These are phyloP conservation scores for Thozetella sp. DNA, from an alignment of 495 filamentous ascomycete species.

Conservation along the genomic window DNA sequence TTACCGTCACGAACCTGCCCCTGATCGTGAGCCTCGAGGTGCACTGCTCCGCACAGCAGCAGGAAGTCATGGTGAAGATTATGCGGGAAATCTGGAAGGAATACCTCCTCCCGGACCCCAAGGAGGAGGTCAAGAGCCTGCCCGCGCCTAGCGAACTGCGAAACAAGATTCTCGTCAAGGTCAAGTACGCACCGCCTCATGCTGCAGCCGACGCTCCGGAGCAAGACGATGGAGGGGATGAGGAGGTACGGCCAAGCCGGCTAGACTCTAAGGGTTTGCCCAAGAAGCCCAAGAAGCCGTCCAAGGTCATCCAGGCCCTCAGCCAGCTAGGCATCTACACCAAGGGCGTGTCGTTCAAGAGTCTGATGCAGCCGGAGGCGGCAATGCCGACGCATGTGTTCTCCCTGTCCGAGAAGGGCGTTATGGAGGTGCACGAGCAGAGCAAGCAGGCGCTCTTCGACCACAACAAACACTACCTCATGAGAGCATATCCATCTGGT, in stretches of 20 bases:
- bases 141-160: conserved; percentile 68
- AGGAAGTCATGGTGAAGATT: conserved; percentile 86
- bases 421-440: conserved; percentile 69
- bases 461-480: conserved; percentile 82
- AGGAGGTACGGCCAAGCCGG: not conserved
- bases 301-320: conserved; percentile 76
- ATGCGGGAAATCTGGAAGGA: conserved; percentile 79
- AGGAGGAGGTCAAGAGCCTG: conserved; percentile 49
- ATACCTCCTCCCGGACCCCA: conserved; percentile 62
- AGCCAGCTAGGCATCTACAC: conserved; percentile 82
- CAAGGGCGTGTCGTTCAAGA: conserved; percentile 75
- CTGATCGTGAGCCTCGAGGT: conserved; percentile 91
- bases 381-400: conserved; percentile 82
- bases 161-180: conserved; percentile 87
- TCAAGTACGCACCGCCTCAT: conserved; percentile 66
- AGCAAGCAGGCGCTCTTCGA: conserved; percentile 64
- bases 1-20: conserved; percentile 71
- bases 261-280: conserved; percentile 12
- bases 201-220: conserved; percentile 24
- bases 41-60: conserved; percentile 76
- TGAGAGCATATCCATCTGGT: conserved; percentile 88
- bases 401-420: conserved; percentile 79
- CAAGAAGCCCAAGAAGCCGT: conserved; percentile 42
- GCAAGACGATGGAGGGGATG: conserved; percentile 8
- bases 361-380: conserved; percentile 62